Percentiles rank a stretch among this genome's conserved stretches.
These are phyloP conservation scores for Fusarium tupiense DNA, from an alignment of 2,329 filamentous ascomycete species.

Conservation along the genomic window DNA sequence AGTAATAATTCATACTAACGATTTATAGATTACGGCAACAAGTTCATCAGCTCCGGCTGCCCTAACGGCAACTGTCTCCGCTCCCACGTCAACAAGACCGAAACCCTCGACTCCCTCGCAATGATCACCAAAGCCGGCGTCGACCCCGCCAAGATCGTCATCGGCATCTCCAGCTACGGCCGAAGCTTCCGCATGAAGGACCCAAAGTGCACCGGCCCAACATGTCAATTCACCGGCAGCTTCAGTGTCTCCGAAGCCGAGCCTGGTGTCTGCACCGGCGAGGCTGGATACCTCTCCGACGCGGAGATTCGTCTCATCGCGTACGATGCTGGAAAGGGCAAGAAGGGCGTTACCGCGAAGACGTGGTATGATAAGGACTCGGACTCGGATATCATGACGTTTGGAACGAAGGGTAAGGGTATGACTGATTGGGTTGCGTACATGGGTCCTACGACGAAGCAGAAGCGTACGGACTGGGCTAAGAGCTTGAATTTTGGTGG, in stretches of 20 bases:
- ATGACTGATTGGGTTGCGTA: constrained; percentile 46
- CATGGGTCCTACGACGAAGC: constrained; percentile 42
- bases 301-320: constrained; percentile 44
- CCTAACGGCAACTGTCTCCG: constrained; percentile 48
- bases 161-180: constrained; percentile 45
- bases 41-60: constrained; percentile 41
- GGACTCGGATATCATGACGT: constrained; percentile 41
- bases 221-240: constrained; percentile 41
- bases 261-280: constrained; percentile 39
- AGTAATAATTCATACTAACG: not conserved
- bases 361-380: constrained; percentile 36
- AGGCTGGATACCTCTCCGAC: constrained; percentile 43
- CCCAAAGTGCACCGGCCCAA: constrained; percentile 37
- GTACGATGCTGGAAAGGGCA: constrained; percentile 28
- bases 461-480: constrained; percentile 26
- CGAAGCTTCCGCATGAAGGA: constrained; percentile 44
- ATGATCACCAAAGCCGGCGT: constrained; percentile 52
- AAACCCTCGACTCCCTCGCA: constrained; percentile 48
- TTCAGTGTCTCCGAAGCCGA: constrained; percentile 37
- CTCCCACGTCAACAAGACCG: constrained; percentile 52
- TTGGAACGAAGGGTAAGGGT: constrained; percentile 30
- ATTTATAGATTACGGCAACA: constrained; percentile 39
- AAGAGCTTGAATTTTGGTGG: constrained; percentile 45
- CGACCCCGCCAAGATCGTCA: constrained; percentile 44
- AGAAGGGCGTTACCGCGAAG: constrained; percentile 24